Evolutionary conservation across 768 basidiomycete species (phyloP), one percentile per base, ranked within the genome.

Genomic region (Udeniomyces megalosporus): DNA sequence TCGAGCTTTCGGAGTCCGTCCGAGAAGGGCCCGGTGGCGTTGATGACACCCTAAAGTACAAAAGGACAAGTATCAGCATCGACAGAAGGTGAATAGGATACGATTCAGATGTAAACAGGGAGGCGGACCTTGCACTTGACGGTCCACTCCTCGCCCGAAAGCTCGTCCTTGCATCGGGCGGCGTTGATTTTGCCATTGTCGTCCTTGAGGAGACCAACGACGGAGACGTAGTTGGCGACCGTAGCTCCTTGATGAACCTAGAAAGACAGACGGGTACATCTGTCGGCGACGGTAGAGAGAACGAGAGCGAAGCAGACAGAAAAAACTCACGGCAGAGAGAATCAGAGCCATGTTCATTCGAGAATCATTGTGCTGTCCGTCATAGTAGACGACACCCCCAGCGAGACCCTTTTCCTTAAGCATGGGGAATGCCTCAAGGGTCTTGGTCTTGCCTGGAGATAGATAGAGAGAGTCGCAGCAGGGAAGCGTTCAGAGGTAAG

Each of bases 301-400:
- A 4, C 4, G 47, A 15, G 4, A 26, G 31, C 24, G 10, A 0
- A 2, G 58, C 12, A 48, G 31, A 14, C 10, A 17, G 17, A 24
- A n/a, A 15, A 31, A 6, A 56, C 55, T 5, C n/a, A 46, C 55
- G 32, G 93, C 95, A 20, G 85, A 95, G 82, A 96, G 83, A 69
- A 93, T 80, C 34, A 99, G 78, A 0, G 93, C 89, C 58, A 93
- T 81, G 77, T 99, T 99, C 95, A 97, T 99, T 15, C 93, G 82
- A 1, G 93, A 85, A 69, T 99, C 95, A 69, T 99, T 99, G 75
- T 99, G 93, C 75, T 96, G 93, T 59, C 91, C 92, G 70, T 99
- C 93, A 68, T 99, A 95, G 75, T 97, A 97, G 17, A 99, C 93
- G 59, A 99, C 78, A 15, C 90, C 92, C 22, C 92, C 92, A 34